Percentiles rank a stretch among this genome's conserved stretches.
Evolutionary conservation across 306 rosid species (phyloP).

Genomic region (Senna siamea): DNA sequence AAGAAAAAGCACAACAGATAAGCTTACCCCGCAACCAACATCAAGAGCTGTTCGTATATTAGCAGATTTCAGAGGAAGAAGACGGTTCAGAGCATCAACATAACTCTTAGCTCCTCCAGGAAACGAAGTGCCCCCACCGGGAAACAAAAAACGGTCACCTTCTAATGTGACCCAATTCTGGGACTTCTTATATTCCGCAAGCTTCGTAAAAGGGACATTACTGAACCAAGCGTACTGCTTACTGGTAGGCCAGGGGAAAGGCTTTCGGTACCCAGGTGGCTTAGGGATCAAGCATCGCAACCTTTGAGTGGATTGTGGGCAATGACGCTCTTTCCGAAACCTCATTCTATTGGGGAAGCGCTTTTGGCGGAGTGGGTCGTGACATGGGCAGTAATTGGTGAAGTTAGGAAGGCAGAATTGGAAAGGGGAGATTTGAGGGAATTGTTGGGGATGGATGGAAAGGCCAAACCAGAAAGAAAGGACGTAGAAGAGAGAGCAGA

Average conservation of each 20-base stretch:
- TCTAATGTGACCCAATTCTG: constrained; percentile 59
- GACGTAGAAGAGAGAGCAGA: constrained; percentile 32
- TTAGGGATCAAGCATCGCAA: constrained; percentile 45
- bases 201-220: constrained; percentile 52
- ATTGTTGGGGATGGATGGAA: background rate
- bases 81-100: constrained; percentile 35
- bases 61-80: constrained; percentile 48
- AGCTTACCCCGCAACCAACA: constrained; percentile 57
- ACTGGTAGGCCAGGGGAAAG: constrained; percentile 54
- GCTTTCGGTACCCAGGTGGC: constrained; percentile 44
- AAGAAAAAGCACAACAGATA: background rate
- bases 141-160: constrained; percentile 50
- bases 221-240: constrained; percentile 56
- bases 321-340: constrained; percentile 55
- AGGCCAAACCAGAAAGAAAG: background rate
- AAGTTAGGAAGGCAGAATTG: constrained; percentile 44
- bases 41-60: constrained; percentile 54
- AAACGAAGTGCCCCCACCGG: constrained; percentile 65
- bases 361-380: constrained; percentile 46
- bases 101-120: constrained; percentile 48
- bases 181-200: constrained; percentile 50
- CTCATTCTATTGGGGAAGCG: constrained; percentile 19
- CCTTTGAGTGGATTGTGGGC: constrained; percentile 41
- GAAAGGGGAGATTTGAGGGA: constrained; percentile 10
- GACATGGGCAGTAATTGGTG: constrained; percentile 56